Evolutionary conservation across 2,329 filamentous ascomycete genomes (phyloP).

Genomic region (Grosmannia huntii): DNA sequence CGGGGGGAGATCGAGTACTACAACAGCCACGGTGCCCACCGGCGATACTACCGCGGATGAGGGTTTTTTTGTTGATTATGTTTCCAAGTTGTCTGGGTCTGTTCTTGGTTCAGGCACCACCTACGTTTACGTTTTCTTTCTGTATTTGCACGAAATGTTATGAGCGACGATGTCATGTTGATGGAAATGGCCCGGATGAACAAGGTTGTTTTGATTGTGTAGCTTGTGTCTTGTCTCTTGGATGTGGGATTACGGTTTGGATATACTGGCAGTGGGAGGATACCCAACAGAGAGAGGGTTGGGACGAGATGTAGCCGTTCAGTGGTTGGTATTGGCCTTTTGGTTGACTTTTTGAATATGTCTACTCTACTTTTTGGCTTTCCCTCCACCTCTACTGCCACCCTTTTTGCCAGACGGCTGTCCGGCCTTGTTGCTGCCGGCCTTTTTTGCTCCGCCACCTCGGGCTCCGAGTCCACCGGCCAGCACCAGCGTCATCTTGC

Average conservation of each 20-base stretch:
- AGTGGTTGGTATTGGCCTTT: neutral
- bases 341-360: neutral
- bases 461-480: slow-evolving; percentile 34
- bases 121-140: neutral
- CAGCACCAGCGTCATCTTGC: slow-evolving; percentile 70
- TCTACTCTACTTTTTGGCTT: neutral
- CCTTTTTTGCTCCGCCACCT: slow-evolving; percentile 28
- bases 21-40: slow-evolving; percentile 2
- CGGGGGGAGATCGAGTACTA: slow-evolving; percentile 9
- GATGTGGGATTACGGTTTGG: neutral
- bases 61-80: neutral
- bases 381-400: neutral
- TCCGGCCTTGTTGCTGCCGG: slow-evolving; percentile 7
- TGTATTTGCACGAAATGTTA: neutral
- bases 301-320: no score
- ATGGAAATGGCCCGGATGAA: neutral
- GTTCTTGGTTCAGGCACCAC: neutral
- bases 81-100: neutral
- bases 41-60: slow-evolving; percentile 8
- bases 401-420: neutral
- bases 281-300: neutral
- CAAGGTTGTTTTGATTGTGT: neutral
- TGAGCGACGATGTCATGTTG: neutral
- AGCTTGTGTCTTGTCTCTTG: neutral
- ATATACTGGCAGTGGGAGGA: no score